These are phyloP conservation scores for Otatea glauca DNA, from an alignment of 176 grass and related monocot genomes.

Conservation along the genomic window DNA sequence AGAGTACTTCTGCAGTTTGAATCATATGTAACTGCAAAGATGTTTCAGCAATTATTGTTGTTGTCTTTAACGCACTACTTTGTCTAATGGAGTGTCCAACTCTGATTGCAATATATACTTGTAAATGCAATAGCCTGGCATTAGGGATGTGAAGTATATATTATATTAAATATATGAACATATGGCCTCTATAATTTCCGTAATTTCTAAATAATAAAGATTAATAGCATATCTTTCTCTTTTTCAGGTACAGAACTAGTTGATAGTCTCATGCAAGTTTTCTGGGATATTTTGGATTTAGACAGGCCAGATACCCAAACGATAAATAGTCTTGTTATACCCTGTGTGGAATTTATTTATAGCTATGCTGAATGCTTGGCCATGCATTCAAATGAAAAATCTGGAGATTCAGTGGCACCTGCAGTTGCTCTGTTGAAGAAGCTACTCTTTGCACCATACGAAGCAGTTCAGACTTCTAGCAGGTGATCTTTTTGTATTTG, in stretches of 20 bases:
- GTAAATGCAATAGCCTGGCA: neutral
- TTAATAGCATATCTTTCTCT: conserved; percentile 24
- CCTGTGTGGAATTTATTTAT: conserved; percentile 95
- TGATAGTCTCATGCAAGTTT: conserved; percentile 92
- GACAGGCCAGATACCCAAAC: conserved; percentile 92
- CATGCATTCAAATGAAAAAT: conserved; percentile 62
- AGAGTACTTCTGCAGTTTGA: neutral
- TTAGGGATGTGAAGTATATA: neutral
- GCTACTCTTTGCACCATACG: conserved; percentile 96
- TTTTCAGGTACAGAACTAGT: conserved; percentile 85
- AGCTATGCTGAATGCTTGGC: conserved; percentile 95
- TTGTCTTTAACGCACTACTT: conserved; percentile 19
- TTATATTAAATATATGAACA: too few relatives aligned
- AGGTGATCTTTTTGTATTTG: conserved; percentile 62
- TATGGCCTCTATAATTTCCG: too few relatives aligned
- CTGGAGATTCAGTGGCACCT: conserved; percentile 75
- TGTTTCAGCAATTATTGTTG: conserved; percentile 1
- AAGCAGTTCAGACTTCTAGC: conserved; percentile 96
- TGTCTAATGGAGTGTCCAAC: neutral
- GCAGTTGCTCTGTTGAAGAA: conserved; percentile 85
- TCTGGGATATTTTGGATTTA: conserved; percentile 90
- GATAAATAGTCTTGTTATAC: conserved; percentile 95
- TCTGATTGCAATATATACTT: neutral
- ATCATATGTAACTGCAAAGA: conserved; percentile 3
- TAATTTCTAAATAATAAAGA: conserved; percentile 17